A percentile compares a stretch with the other conserved stretches of the same genome.
Evolutionary conservation across 352 stramenopile genomes (phyloP).

Genomic region (Pythium vanterpoolii): DNA sequence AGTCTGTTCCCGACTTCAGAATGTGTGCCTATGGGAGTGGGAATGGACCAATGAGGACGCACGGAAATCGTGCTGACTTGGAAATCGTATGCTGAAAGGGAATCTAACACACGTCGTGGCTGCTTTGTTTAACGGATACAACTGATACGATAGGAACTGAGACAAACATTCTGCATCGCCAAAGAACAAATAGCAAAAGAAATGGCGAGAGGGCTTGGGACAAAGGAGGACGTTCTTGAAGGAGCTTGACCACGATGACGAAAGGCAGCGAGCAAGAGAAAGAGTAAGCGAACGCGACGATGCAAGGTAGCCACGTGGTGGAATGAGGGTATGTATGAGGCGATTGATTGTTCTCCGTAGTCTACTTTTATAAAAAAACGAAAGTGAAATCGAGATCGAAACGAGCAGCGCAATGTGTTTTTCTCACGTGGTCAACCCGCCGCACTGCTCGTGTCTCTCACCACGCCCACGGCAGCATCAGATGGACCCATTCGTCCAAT

Average conservation of each 20-base stretch:
- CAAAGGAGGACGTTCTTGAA: no score
- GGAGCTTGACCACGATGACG: no score
- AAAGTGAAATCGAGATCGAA: background rate
- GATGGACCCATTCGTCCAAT: no score
- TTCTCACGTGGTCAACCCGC: background rate
- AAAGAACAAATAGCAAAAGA: background rate
- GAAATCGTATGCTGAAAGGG: background rate
- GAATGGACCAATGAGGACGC: background rate
- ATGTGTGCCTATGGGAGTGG: background rate
- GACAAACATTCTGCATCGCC: background rate
- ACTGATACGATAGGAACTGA: background rate
- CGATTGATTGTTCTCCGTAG: slow-evolving; percentile 10
- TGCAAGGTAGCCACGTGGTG: no score
- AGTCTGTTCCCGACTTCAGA: background rate
- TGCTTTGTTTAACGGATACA: background rate
- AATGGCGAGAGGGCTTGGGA: no score
- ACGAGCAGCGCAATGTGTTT: background rate
- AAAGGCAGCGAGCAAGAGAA: no score
- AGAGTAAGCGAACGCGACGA: no score
- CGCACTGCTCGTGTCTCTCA: no score
- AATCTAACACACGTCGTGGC: background rate
- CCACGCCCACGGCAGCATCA: no score
- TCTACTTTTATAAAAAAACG: slow-evolving; percentile 19
- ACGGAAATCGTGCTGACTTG: background rate
- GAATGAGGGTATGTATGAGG: no score